Percentiles rank a stretch among this genome's conserved stretches.
phyloP scores from a whole-genome alignment of 352 stramenopile species.

The Phytophthora parvispora region DNA sequence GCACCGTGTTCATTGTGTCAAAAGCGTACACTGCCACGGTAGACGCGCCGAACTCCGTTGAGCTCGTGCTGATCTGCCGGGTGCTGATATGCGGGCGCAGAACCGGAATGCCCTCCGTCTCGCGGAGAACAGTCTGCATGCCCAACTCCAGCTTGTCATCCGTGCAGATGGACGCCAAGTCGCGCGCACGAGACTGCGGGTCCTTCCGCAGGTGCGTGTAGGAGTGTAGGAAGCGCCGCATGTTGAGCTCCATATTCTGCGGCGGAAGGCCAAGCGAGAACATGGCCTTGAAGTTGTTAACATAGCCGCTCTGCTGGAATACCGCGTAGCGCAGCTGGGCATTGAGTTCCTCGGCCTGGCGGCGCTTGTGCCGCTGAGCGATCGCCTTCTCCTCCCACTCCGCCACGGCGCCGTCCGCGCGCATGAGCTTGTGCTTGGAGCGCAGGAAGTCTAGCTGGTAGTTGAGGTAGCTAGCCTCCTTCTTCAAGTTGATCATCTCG shows the following conservation, averaged over 20 bases:
- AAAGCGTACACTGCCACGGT: slow-evolving; percentile 45
- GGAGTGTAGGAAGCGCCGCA: slow-evolving; percentile 39
- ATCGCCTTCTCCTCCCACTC: slow-evolving; percentile 72
- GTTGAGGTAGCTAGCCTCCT: slow-evolving; percentile 55
- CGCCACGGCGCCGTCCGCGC: slow-evolving; percentile 52
- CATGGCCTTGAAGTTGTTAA: slow-evolving; percentile 44
- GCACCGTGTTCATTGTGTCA: slow-evolving; percentile 46
- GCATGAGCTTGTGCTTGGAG: slow-evolving; percentile 60
- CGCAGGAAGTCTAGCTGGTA: slow-evolving; percentile 56
- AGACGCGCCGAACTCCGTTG: slow-evolving; percentile 41
- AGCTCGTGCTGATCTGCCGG: slow-evolving; percentile 28
- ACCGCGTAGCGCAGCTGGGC: slow-evolving; percentile 57
- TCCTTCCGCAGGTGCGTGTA: slow-evolving; percentile 45
- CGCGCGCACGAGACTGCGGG: slow-evolving; percentile 31
- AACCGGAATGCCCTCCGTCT: slow-evolving; percentile 38
- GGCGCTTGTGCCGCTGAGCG: slow-evolving; percentile 65
- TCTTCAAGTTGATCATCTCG: slow-evolving; percentile 59
- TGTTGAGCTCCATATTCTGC: slow-evolving; percentile 35
- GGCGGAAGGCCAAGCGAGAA: slow-evolving; percentile 29
- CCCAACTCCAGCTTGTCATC: slow-evolving; percentile 42
- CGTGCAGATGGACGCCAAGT: slow-evolving; percentile 34
- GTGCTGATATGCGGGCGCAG: slow-evolving; percentile 35
- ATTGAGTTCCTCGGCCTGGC: slow-evolving; percentile 65
- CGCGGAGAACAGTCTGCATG: slow-evolving; percentile 39
- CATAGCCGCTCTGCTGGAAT: slow-evolving; percentile 62